Conservation (phyloP, 139 green algal genomes). For the Edaphochlamys debaryana region DNA sequence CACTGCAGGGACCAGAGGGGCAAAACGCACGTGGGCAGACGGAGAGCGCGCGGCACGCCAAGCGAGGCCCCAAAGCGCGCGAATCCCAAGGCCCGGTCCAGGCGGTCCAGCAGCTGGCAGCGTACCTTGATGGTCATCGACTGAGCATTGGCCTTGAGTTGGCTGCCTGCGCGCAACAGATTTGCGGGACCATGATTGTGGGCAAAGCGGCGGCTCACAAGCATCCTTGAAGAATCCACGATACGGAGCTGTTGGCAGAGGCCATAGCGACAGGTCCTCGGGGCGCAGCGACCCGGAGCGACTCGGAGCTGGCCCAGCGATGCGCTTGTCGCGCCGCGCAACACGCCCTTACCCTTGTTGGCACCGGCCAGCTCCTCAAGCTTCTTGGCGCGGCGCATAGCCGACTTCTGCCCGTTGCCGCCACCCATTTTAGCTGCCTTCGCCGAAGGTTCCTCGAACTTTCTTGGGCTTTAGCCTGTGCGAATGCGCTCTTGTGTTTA, state of each 20-base stretch:
- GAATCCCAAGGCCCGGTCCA: too few relatives aligned
- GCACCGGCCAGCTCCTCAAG: slow-evolving; percentile 3
- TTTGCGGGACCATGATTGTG: not conserved
- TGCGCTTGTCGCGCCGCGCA: too few relatives aligned
- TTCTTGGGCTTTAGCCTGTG: too few relatives aligned
- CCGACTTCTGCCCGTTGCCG: slow-evolving; percentile 40
- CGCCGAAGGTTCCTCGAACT: too few relatives aligned
- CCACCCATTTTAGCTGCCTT: slow-evolving; percentile 3
- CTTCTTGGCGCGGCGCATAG: slow-evolving; percentile 34
- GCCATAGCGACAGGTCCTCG: too few relatives aligned
- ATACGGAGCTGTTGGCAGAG: too few relatives aligned
- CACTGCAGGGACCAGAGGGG: not conserved
- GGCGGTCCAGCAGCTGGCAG: too few relatives aligned
- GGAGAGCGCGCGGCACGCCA: not conserved
- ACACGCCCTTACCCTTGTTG: slow-evolving; percentile 1
- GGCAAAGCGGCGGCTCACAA: not conserved
- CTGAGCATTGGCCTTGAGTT: slow-evolving; percentile 22
- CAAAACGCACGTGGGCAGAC: not conserved
- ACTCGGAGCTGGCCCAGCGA: too few relatives aligned
- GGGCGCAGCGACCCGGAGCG: too few relatives aligned
- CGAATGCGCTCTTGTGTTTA: too few relatives aligned
- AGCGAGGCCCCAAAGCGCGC: not conserved
- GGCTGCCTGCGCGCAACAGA: not conserved
- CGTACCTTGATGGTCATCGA: slow-evolving; percentile 45
- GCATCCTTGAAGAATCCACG: too few relatives aligned